Base-by-base conservation (phyloP, 331 rosid genomes). In the Erythrophleum ivorense region DNA sequence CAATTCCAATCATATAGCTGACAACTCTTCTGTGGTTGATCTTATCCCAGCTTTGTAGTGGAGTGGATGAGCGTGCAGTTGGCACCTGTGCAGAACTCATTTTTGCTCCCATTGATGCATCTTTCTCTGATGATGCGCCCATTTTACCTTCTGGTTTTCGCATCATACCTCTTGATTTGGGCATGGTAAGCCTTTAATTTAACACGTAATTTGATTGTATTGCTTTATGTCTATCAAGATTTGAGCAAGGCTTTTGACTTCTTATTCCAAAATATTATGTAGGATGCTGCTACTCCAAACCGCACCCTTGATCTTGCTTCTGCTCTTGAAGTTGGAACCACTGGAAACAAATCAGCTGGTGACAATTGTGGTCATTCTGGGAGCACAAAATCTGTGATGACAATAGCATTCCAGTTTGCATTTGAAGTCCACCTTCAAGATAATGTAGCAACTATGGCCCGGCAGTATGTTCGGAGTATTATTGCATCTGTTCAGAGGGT, bases 71-170 rank as follows among this genome's bases (percentile, higher is more conserved):
- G 86, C 91, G 91, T 79, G 86, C 95, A 14, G 88, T 94, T 50
- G 97, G 99, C 76, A 94, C 90, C 64, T 85, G 91, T 78, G 94
- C 99, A 2, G 99, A 96, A 75, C 98, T 96, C 71, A 76, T 96
- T 71, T 96, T 96, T 90, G 99, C 98, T 88, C 99, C 99, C n/a
- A 92, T 96, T 24, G 99, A 96, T 53, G 99, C 99, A 57, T 96
- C 99, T 33, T 96, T 96, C 82, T 94, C 99, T 13, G 99, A 96
- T 67, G 97, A 94, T 80, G 98, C 97, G 46, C 98, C 98, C 18
- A 94, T 96, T 87, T 79, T 96, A 84, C 94, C 99, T 50, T 96
- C 97, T 45, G 99, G 99, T 60, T 96, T 96, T 75, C 97, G 98
- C 79, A 96, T 96, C 81, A 90, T 96, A 79, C 97, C 99, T 77